Evolutionary conservation across 129 eudicot species (phyloP).

Genomic region (Lonicera japonica): DNA sequence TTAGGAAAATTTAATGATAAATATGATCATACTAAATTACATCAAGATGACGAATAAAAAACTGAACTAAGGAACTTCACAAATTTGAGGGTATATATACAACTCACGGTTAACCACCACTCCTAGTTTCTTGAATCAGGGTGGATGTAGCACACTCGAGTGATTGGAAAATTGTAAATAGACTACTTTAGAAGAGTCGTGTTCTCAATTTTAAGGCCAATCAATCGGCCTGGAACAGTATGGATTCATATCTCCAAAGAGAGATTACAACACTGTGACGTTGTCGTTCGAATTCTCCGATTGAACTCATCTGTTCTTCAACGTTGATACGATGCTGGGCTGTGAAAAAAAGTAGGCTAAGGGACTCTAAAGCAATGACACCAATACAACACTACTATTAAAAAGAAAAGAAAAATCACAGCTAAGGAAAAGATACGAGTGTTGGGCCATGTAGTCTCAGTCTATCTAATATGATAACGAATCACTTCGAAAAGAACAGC

Average conservation of each 20-base stretch:
- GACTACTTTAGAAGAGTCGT: no score
- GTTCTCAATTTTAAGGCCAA: not conserved
- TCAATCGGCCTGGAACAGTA: not conserved
- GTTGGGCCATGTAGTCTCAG: no score
- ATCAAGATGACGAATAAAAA: no score
- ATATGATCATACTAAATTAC: no score
- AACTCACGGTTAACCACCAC: no score
- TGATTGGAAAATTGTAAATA: no score
- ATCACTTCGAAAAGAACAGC: not conserved
- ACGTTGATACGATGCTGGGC: not conserved
- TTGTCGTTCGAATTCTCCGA: not conserved
- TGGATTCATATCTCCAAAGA: not conserved
- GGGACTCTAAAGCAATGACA: not conserved
- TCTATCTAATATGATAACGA: no score
- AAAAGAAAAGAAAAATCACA: not conserved
- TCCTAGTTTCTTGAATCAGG: no score
- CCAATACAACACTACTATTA: not conserved
- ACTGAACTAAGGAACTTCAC: no score
- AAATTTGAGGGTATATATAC: no score
- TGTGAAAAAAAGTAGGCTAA: not conserved
- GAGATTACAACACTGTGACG: not conserved
- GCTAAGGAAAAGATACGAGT: not conserved
- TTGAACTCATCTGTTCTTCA: not conserved
- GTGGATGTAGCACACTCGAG: no score
- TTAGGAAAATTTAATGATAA: no score